Evolutionary conservation across 2,329 filamentous ascomycete genomes (phyloP).

Genomic region (Sclerotinia glacialis): DNA sequence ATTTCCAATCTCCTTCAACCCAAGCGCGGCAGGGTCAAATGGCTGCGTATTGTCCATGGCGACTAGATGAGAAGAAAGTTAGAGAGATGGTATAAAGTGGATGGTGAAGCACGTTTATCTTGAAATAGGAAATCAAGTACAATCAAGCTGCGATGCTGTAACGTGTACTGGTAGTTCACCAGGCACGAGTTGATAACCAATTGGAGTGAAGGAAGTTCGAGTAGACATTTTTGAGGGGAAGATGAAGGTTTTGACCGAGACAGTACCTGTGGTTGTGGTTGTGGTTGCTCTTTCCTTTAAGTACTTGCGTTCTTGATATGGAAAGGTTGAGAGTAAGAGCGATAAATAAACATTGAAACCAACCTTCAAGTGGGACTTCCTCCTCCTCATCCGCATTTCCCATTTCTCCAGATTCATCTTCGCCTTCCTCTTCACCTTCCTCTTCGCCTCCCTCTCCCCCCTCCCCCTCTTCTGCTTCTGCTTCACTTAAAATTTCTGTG

Average conservation of each 20-base stretch:
- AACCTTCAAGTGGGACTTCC: constrained; percentile 21
- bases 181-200: neutral
- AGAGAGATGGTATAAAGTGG: constrained; percentile 19
- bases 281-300: constrained; percentile 1
- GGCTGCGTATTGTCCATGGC: constrained; percentile 40
- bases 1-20: constrained; percentile 80
- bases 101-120: neutral
- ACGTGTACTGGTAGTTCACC: neutral
- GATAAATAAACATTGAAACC: constrained; percentile 1
- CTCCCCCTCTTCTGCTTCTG: constrained; percentile 25
- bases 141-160: neutral
- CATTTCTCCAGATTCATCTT: constrained; percentile 6
- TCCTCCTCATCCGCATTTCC: constrained; percentile 21
- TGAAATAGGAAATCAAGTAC: neutral
- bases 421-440: neutral
- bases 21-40: constrained; percentile 50
- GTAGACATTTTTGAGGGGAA: neutral
- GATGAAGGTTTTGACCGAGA: neutral
- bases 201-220: neutral
- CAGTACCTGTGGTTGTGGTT: neutral
- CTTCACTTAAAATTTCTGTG: constrained; percentile 4
- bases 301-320: neutral
- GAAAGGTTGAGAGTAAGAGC: neutral
- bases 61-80: constrained; percentile 26
- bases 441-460: constrained; percentile 17